phyloP scores from a whole-genome alignment of 78 protist genomes.

The Cavenderia fasciculata region DNA sequence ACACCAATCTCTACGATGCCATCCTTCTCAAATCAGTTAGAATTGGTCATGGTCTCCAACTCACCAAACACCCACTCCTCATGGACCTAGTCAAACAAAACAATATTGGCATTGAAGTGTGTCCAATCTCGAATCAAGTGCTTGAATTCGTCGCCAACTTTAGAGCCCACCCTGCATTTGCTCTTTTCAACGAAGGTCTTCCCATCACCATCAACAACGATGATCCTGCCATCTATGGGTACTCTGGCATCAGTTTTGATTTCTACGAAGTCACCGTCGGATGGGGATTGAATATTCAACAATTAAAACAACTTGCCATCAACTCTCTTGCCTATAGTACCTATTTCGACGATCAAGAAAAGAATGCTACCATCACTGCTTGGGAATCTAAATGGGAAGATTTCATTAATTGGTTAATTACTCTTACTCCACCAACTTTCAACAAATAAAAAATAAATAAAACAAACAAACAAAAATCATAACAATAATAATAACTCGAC shows the following conservation, averaged over 20 bases:
- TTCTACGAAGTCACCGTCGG: slow-evolving; percentile 41
- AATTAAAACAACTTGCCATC: slow-evolving; percentile 50
- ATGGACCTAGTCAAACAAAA: slow-evolving; percentile 1
- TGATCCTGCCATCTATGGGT: slow-evolving; percentile 74
- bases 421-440: not conserved
- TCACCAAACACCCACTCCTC: slow-evolving; percentile 66
- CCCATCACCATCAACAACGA: slow-evolving; percentile 71
- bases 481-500: not conserved
- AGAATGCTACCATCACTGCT: not conserved
- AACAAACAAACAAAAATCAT: too few species aligned
- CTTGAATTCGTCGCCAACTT: slow-evolving; percentile 64
- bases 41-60: slow-evolving; percentile 87
- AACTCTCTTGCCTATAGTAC: slow-evolving; percentile 39
- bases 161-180: slow-evolving; percentile 76
- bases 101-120: slow-evolving; percentile 78
- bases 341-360: not conserved
- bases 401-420: slow-evolving; percentile 14
- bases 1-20: slow-evolving; percentile 87
- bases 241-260: slow-evolving; percentile 46
- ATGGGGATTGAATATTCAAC: slow-evolving; percentile 32
- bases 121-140: slow-evolving; percentile 87
- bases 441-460: too few species aligned
- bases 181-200: slow-evolving; percentile 37
- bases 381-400: slow-evolving; percentile 7
- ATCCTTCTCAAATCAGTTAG: slow-evolving; percentile 64